Base-by-base conservation (phyloP, 2,329 filamentous ascomycete genomes). In the Aureobasidium sp. region DNA sequence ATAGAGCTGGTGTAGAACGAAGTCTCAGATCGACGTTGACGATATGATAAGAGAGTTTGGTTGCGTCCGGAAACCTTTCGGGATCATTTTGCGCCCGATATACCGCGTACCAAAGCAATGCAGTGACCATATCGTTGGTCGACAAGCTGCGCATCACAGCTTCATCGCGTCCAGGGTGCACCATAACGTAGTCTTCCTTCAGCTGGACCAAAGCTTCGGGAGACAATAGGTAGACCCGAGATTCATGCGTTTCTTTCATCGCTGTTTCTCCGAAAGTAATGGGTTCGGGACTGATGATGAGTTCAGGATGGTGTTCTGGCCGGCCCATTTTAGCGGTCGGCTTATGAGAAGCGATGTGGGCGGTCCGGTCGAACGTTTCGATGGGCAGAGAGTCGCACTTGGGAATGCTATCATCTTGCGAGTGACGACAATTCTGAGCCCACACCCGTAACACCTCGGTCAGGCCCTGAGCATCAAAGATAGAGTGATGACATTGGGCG, bases 201-300 rank as follows among this genome's bases (percentile, higher is more conserved):
- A 57, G 53, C 27, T 44, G 12, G n/a, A 12, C 53, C 27, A 57
- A 36, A 23, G 37, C 41, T 41, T 57, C n/a, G 9, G 39, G 39
- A 57, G 53, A 44, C 39, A 57, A n/a, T 32, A 13, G 39, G n/a
- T 57, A 57, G 27, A 57, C 53, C 5, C 53, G 53, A n/a, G 39
- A 34, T 46, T 15, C 10, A 23, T 57, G 53, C 29, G 53, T 44
- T 2, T 46, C 39, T 46, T 26, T 57, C 17, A 46, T 34, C 3
- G 53, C 53, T 2, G 37, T 46, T n/a, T 57, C 53, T 7, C 39
- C 41, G 9, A 57, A 46, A 8, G 17, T 20, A 12, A 57, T 23
- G 10, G 53, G 27, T 9, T 56, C 26, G 7, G 37, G 26, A 26
- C 4, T 8, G 17, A 57, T n/a, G 17, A 57, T 57, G 39, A 44